phyloP scores from a whole-genome alignment of 176 grass and related monocot species.

The Ampelocalamus luodianensis region DNA sequence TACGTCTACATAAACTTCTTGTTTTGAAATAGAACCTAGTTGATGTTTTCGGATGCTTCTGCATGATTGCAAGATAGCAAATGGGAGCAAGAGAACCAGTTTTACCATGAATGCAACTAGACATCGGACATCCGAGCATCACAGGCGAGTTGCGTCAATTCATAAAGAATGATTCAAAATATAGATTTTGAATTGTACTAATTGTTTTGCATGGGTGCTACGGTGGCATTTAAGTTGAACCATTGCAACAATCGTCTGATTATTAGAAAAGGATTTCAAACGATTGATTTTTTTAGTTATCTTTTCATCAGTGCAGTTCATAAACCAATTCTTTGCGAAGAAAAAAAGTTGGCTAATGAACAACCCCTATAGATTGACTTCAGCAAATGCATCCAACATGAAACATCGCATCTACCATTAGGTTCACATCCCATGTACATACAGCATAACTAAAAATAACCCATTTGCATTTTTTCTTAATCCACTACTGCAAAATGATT shows the following conservation, averaged over 20 bases:
- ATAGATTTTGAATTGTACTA: background rate
- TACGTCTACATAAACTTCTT: too few relatives aligned
- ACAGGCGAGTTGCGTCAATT: background rate
- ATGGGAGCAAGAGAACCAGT: too few relatives aligned
- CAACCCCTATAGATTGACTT: background rate
- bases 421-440: conserved; percentile 31
- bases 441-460: background rate
- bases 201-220: background rate
- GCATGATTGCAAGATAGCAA: too few relatives aligned
- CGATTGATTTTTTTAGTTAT: background rate
- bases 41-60: too few relatives aligned
- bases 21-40: too few relatives aligned
- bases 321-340: background rate
- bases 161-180: background rate
- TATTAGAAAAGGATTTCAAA: background rate
- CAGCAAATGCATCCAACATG: background rate
- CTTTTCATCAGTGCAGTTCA: background rate
- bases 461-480: too few relatives aligned
- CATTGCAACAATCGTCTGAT: background rate
- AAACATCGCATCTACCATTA: background rate
- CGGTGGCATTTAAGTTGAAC: background rate
- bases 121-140: background rate
- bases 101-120: too few relatives aligned
- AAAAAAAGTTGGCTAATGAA: background rate
- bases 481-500: too few relatives aligned